A percentile compares a stretch with the other conserved stretches of the same genome.
phyloP scores from a whole-genome alignment of 371 early-diverging fungal genomes.

The Mortierella sp. region DNA sequence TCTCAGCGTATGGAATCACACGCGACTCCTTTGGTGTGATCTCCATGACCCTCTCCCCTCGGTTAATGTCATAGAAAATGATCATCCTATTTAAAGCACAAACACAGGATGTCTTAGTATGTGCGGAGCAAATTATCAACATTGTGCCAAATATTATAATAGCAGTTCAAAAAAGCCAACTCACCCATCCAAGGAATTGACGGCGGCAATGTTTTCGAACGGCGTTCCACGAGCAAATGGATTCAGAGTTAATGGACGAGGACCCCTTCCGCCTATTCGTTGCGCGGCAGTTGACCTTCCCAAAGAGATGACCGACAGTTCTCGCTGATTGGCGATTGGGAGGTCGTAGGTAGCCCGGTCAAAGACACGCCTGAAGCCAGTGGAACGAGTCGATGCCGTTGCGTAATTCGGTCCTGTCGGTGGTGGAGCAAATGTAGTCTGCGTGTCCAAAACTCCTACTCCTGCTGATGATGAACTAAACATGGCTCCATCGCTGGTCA shows the following conservation, averaged over 20 bases:
- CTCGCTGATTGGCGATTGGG: slow-evolving; percentile 22
- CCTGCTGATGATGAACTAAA: background rate
- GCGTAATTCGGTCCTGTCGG: background rate
- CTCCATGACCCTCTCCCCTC: background rate
- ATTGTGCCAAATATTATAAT: slow-evolving; percentile 22
- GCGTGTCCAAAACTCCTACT: background rate
- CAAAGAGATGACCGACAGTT: slow-evolving; percentile 21
- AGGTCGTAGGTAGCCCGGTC: slow-evolving; percentile 19
- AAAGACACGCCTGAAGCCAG: slow-evolving; percentile 37
- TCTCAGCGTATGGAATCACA: slow-evolving; percentile 44
- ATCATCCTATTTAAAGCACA: background rate
- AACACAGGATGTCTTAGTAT: background rate
- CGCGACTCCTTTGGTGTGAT: slow-evolving; percentile 8
- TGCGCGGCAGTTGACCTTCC: background rate
- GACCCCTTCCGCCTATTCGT: background rate
- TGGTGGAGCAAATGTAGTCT: background rate
- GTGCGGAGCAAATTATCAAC: slow-evolving; percentile 20
- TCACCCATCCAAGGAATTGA: slow-evolving; percentile 33
- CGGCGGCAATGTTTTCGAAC: slow-evolving; percentile 40
- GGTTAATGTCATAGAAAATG: background rate
- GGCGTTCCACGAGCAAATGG: slow-evolving; percentile 36
- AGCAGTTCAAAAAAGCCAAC: too few species aligned
- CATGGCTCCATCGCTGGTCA: background rate
- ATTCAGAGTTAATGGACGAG: slow-evolving; percentile 29
- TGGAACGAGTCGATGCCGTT: slow-evolving; percentile 6